phyloP scores from a whole-genome alignment of 2,329 filamentous ascomycete genomes.

The Scedosporium aurantiacum region DNA sequence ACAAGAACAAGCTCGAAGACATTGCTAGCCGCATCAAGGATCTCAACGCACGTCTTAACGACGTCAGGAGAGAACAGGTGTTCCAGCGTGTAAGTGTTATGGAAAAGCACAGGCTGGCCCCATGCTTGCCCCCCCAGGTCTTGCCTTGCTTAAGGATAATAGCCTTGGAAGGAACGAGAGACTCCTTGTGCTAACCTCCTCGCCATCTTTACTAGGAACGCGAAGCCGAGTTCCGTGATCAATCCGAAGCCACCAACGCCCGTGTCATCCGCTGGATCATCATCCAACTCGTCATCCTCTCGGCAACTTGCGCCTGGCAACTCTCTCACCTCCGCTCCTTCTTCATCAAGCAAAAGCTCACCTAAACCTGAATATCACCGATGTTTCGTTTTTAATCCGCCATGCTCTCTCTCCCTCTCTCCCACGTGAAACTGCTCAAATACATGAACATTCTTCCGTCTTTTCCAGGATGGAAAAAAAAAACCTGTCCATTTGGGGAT shows the following conservation, averaged over 20 bases:
- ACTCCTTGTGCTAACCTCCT: conserved; percentile 1
- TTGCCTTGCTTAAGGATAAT: not conserved
- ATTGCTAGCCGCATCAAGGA: conserved; percentile 82
- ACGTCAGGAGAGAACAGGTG: conserved; percentile 88
- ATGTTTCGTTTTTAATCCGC: not conserved
- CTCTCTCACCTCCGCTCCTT: conserved; percentile 89
- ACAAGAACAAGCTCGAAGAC: conserved; percentile 87
- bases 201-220: conserved; percentile 57
- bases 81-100: conserved; percentile 68
- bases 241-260: conserved; percentile 85
- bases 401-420: not conserved
- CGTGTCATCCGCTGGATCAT: conserved; percentile 91
- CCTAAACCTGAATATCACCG: conserved; percentile 36
- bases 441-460: too few relatives aligned
- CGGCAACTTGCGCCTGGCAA: conserved; percentile 90
- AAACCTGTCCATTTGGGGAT: not conserved
- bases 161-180: not conserved
- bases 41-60: conserved; percentile 73
- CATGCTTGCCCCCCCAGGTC: too few relatives aligned
- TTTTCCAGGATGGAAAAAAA: not conserved
- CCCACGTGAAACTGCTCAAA: not conserved
- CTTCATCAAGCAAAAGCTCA: conserved; percentile 99
- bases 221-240: conserved; percentile 95
- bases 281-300: conserved; percentile 76
- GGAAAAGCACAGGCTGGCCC: not conserved